Base-by-base conservation (phyloP, 805 yeast species). In the Candida orba region DNA sequence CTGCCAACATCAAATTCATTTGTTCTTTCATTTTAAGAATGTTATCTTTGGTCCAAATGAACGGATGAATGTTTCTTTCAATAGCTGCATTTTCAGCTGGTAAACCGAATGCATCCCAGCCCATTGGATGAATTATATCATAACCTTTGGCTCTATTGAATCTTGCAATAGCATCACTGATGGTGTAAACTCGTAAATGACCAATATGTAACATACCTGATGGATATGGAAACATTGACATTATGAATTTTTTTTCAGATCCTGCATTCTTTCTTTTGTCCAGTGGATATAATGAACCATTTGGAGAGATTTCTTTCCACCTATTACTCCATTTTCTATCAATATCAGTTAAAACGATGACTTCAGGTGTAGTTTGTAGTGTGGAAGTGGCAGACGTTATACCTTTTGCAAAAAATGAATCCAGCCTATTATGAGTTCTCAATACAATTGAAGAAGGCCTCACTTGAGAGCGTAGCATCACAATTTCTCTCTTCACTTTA, bases 51-150 rank as follows among this genome's bases (percentile, higher is more conserved):
- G 99, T 93, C 99, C 99, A 93, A 1, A 63, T 72, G 0, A 78
- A 75, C 0, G 99, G 97, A 49, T 78, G 78, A 12, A 87, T 71
- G 1, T 79, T 78, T 48, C 95, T 67, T 60, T 90, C 96, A 27
- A 88, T 81, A 0, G 99, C 99, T 0, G 99, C 99, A 62, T 93
- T 93, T 60, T 93, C 99, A 1, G 99, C 99, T 0, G 99, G 99
- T 24, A 93, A 69, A 1, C 99, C 99, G 71, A 93, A 93, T 0
- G 98, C 95, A 68, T 93, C 99, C 97, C 97, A 93, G 0, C 99
- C 99, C 95, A 93, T 90, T 0, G 98, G 97, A 59, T 93, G 96
- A 2, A 91, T 70, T 13, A 91, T 96, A 33, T 79, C 66, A 52
- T 72, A 75, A 1, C 96, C 96, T 40, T 74, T 76, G 64, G 86